Evolutionary conservation across 257 asterid genomes (phyloP).

Genomic region (Solanum ossicruentum): DNA sequence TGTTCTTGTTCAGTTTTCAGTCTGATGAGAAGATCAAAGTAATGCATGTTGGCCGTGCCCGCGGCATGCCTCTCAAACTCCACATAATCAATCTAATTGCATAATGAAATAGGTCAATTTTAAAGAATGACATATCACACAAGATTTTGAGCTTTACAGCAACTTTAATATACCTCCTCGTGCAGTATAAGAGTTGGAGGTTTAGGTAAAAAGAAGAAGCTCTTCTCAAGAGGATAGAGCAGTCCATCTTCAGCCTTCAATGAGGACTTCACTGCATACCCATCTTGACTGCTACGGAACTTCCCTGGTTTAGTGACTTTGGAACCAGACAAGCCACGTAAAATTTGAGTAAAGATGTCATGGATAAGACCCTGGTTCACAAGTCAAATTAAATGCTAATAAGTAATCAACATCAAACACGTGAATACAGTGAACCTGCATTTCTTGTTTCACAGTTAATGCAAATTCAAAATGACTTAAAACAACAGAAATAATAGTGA

Average conservation of each 20-base stretch:
- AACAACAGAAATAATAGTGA: background rate
- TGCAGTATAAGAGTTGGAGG: conserved; percentile 96
- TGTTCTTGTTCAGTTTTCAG: conserved; percentile 92
- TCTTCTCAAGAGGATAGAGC: conserved; percentile 95
- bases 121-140: background rate
- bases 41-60: conserved; percentile 95
- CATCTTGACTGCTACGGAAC: conserved; percentile 77
- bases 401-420: background rate
- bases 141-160: background rate
- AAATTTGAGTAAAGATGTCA: conserved; percentile 54
- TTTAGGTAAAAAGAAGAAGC: conserved; percentile 96
- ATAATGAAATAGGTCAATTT: background rate
- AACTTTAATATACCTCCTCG: conserved; percentile 53
- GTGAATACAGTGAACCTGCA: background rate
- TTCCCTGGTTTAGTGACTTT: conserved; percentile 89
- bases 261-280: conserved; percentile 95
- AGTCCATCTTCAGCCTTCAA: conserved; percentile 99
- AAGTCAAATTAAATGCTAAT: background rate
- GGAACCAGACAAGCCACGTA: conserved; percentile 91
- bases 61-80: conserved; percentile 97
- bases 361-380: conserved; percentile 68
- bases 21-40: conserved; percentile 83
- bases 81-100: conserved; percentile 70
- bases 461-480: background rate
- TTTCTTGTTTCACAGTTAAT: background rate